phyloP scores from a whole-genome alignment of 1,284 basidiomycete genomes.

The Sphagnurus paluster region DNA sequence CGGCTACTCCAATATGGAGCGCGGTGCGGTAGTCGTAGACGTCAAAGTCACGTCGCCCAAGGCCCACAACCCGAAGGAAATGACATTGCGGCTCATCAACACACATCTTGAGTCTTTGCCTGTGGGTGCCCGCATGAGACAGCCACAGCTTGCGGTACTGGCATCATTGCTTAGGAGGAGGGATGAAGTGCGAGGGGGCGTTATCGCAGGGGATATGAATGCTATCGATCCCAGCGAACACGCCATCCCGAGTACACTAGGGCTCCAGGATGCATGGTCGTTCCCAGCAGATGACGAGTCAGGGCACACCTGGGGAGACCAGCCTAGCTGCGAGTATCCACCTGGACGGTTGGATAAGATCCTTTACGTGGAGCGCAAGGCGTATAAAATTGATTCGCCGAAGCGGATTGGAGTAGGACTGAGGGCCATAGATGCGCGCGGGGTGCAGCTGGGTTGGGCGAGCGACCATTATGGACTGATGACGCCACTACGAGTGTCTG shows the following conservation, averaged over 20 bases:
- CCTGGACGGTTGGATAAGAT: slow-evolving; percentile 62
- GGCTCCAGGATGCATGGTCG: slow-evolving; percentile 59
- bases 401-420: slow-evolving; percentile 55
- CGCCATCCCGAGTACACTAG: slow-evolving; percentile 39
- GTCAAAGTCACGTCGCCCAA: slow-evolving; percentile 44
- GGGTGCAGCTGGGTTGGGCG: slow-evolving; percentile 42
- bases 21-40: slow-evolving; percentile 60
- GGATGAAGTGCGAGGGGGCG: slow-evolving; percentile 48
- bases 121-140: slow-evolving; percentile 42
- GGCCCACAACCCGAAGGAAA: slow-evolving; percentile 34
- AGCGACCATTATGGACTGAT: slow-evolving; percentile 68
- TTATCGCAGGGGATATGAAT: slow-evolving; percentile 74
- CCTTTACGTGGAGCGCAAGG: slow-evolving; percentile 48
- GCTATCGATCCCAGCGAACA: slow-evolving; percentile 49
- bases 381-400: slow-evolving; percentile 51
- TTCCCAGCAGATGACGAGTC: slow-evolving; percentile 36
- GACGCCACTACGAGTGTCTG: slow-evolving; percentile 41
- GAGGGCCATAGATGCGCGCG: slow-evolving; percentile 31
- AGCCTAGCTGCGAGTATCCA: slow-evolving; percentile 42
- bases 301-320: slow-evolving; percentile 68
- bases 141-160: slow-evolving; percentile 53
- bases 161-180: slow-evolving; percentile 44
- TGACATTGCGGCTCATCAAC: slow-evolving; percentile 58
- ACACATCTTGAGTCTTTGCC: slow-evolving; percentile 69
- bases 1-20: slow-evolving; percentile 45